Conservation (phyloP, 2,329 filamentous ascomycete species). For the Fusarium agapanthi region DNA sequence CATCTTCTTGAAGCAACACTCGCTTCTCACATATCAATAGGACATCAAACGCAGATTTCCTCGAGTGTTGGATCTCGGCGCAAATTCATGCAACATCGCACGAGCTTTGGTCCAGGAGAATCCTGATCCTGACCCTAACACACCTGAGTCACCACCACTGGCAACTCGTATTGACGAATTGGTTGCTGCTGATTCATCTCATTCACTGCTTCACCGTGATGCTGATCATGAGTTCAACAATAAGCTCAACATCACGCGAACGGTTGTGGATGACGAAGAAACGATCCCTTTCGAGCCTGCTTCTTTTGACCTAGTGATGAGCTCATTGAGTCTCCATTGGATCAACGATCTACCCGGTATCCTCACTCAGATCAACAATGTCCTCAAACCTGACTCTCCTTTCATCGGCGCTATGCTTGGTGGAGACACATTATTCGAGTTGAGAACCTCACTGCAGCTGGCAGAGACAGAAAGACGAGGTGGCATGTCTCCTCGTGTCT, state of each 20-base stretch:
- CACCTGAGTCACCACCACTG: constrained; percentile 71
- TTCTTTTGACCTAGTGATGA: constrained; percentile 89
- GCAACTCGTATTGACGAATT: constrained; percentile 76
- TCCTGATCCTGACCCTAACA: constrained; percentile 67
- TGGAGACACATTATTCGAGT: constrained; percentile 91
- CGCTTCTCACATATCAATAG: constrained; percentile 53
- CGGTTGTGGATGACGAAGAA: constrained; percentile 79
- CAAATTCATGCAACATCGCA: constrained; percentile 95
- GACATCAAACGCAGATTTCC: constrained; percentile 92
- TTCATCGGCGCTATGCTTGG: constrained; percentile 98
- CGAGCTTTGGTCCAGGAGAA: constrained; percentile 78
- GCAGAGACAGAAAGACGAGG: constrained; percentile 90
- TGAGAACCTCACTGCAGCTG: constrained; percentile 91
- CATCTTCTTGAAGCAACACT: background rate
- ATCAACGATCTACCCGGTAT: constrained; percentile 93
- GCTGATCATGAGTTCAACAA: constrained; percentile 77
- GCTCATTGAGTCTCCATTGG: constrained; percentile 92
- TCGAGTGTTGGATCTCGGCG: constrained; percentile 88
- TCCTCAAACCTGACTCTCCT: constrained; percentile 88
- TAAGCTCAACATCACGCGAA: constrained; percentile 74
- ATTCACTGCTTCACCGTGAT: constrained; percentile 82
- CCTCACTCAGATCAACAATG: constrained; percentile 82
- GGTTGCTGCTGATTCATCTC: constrained; percentile 83
- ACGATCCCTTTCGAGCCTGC: constrained; percentile 77
- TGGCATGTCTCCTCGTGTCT: constrained; percentile 91